phyloP scores from a whole-genome alignment of 805 yeast species.

The Candida alai region DNA sequence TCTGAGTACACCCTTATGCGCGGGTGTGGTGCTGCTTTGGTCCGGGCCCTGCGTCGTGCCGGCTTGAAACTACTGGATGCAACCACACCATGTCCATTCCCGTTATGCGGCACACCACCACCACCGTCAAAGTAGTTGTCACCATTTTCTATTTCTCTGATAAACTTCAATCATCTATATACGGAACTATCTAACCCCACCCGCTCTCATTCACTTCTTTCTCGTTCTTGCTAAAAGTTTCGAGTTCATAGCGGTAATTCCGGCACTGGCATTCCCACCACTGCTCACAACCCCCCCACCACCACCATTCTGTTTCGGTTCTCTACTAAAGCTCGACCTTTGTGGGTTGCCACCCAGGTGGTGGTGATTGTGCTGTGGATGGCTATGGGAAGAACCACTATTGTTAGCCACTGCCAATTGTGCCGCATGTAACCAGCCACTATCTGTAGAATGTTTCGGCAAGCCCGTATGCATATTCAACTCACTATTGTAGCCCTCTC shows the following conservation, averaged over 20 bases:
- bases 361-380: conserved; percentile 8
- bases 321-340: conserved; percentile 37
- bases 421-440: conserved; percentile 41
- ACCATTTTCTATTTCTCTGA: no score
- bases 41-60: no score
- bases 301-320: conserved; percentile 5
- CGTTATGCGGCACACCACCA: no score
- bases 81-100: no score
- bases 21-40: no score
- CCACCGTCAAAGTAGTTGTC: no score
- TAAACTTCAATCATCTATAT: no score
- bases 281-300: conserved; percentile 1
- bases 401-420: conserved; percentile 37
- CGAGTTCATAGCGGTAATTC: conserved; percentile 56
- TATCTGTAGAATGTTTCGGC: conserved; percentile 12
- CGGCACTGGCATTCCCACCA: conserved; percentile 2
- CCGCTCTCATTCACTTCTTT: conserved; percentile 33
- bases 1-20: no score
- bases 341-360: no score
- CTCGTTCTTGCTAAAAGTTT: conserved; percentile 57
- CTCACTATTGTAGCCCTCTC: no score
- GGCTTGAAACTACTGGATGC: no score
- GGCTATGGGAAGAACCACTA: conserved; percentile 1
- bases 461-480: conserved; percentile 31
- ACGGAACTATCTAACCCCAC: no score